Evolutionary conservation across 805 yeast species (phyloP).

Genomic region (Diddensiella transvaalensis): DNA sequence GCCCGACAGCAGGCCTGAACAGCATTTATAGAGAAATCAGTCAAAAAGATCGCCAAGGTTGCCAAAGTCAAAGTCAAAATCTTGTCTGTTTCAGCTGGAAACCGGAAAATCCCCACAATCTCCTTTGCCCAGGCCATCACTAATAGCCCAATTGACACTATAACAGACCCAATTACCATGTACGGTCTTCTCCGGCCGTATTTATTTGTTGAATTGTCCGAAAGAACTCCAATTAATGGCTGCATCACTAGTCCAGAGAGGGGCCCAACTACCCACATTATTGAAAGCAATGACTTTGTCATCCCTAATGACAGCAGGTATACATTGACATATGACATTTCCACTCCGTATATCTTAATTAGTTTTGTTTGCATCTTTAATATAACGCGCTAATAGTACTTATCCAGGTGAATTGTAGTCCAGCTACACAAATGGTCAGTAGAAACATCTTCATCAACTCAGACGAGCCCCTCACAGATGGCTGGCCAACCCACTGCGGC

Average conservation of each 20-base stretch:
- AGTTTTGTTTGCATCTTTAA: conserved; percentile 1
- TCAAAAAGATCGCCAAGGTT: conserved; percentile 47
- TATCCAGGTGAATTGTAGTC: conserved; percentile 59
- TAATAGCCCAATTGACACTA: conserved; percentile 45
- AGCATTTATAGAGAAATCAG: conserved; percentile 57
- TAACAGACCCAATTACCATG: conserved; percentile 50
- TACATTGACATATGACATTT: conserved; percentile 62
- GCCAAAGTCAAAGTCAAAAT: conserved; percentile 43
- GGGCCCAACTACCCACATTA: conserved; percentile 72
- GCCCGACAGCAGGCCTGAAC: conserved; percentile 67
- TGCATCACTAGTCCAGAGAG: conserved; percentile 61
- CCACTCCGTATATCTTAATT: conserved; percentile 42
- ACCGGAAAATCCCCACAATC: conserved; percentile 33
- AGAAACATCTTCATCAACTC: conserved; percentile 21
- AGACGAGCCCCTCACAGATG: conserved; percentile 14
- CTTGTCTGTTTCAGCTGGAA: conserved; percentile 10
- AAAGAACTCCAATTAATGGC: conserved; percentile 57
- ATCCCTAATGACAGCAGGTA: conserved; percentile 56
- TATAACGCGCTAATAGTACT: conserved; percentile 5
- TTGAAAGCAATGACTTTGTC: conserved; percentile 50
- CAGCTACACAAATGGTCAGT: conserved; percentile 44
- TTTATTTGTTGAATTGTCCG: conserved; percentile 40
- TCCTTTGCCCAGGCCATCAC: conserved; percentile 45
- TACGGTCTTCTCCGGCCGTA: conserved; percentile 57
- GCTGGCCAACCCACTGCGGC: conserved; percentile 19